Conservation (phyloP, 257 asterid genomes). For the Solanum megistacrolobum region DNA sequence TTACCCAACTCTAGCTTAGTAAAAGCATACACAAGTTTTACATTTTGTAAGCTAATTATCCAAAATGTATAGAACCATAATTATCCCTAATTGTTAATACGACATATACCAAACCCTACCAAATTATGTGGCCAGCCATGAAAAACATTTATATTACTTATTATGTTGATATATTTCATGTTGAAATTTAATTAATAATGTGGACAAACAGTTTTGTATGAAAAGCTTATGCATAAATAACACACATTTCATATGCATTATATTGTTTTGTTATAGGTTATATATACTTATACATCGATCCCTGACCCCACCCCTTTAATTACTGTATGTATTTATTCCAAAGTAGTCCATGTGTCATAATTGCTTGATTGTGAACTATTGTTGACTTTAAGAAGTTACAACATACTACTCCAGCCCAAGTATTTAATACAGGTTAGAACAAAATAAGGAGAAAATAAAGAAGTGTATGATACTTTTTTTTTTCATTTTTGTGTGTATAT, state of each 20-base stretch:
- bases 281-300: neutral
- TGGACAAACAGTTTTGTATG: neutral
- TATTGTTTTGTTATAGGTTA: neutral
- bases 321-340: neutral
- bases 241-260: neutral
- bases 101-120: neutral
- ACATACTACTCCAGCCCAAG: neutral
- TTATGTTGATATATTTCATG: neutral
- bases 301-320: neutral
- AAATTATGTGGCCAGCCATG: neutral
- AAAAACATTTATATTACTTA: neutral
- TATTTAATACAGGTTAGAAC: neutral
- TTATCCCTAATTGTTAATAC: neutral
- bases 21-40: no score
- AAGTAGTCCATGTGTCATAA: neutral
- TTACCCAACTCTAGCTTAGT: no score
- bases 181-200: neutral
- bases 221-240: neutral
- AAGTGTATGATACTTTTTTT: neutral
- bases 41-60: neutral
- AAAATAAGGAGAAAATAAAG: neutral
- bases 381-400: neutral
- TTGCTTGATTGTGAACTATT: neutral
- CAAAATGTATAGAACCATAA: neutral
- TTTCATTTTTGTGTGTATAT: neutral